Base-by-base conservation (phyloP, 1,284 basidiomycete species). In the Pyrrhoderma lamaoense region DNA sequence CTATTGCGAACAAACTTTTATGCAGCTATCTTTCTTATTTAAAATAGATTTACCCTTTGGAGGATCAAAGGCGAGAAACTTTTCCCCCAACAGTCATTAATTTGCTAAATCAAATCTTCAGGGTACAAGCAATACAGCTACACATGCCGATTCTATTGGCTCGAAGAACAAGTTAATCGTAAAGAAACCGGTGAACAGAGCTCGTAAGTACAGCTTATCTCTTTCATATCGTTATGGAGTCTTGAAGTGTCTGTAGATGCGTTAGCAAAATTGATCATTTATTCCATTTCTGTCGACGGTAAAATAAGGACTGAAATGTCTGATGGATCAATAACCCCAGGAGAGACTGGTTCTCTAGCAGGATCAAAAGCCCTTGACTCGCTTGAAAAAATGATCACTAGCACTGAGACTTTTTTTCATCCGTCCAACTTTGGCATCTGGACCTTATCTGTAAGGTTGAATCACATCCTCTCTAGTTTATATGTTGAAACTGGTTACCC, bases 371-470 rank as follows among this genome's bases (percentile, higher is more conserved):
- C 94, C 14, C 74, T 99, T 55, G 92, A 96, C 59, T 86, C 92
- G 21, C 72, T 99, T 22, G 87, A 92, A 58, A 85, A 84, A 59
- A 72, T 99, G 42, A 81, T 99, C 51, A 95, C 91, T 11, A 94
- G 91, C 56, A 92, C 89, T 4, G 96, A 99, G 65, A 86, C 83
- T 0, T 94, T 86, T 70, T 96, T 95, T 66, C 93, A 96, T 65
- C 91, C 91, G 3, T 88, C 89, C 2, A 89, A 86, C 62, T 79
- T 76, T 47, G 88, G 88, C 1, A 67, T 73, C 47, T 89, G 86
- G 83, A 82, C 85, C 3, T 58, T 76, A 45, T 64, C 68, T 51
- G 82, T 85, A 57, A 57, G 61, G 45, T n/a, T n/a, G n/a, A n/a
- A n/a, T n/a, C n/a, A n/a, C n/a, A n/a, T n/a, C n/a, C n/a, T n/a